These are phyloP conservation scores for Arabis hirsuta DNA, from an alignment of 345 rosid genomes.

Conservation along the genomic window DNA sequence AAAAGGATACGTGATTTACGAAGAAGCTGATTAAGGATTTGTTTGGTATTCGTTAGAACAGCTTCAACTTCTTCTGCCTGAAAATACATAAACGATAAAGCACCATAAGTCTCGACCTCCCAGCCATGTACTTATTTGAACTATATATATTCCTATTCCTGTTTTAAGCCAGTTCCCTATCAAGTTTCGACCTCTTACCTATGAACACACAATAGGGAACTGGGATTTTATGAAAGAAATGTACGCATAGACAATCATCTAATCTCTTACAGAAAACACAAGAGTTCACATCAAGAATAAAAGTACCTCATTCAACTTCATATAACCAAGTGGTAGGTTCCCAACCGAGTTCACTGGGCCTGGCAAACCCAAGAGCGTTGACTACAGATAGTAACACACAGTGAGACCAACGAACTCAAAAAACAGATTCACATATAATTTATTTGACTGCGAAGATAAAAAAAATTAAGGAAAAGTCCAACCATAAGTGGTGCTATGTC, in stretches of 20 bases:
- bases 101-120: conserved; percentile 19
- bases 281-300: not conserved
- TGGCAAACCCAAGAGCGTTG: conserved; percentile 89
- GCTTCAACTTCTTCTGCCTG: conserved; percentile 97
- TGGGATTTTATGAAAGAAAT: conserved; percentile 10
- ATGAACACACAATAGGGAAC: conserved; percentile 7
- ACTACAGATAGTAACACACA: conserved; percentile 53
- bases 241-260: conserved; percentile 4
- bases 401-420: conserved; percentile 23
- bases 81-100: conserved; percentile 22
- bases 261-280: conserved; percentile 28
- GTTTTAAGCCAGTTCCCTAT: conserved; percentile 8
- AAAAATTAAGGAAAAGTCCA: conserved; percentile 31
- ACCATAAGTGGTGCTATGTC: conserved; percentile 97
- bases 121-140: conserved; percentile 1
- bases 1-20: conserved; percentile 84
- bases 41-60: conserved; percentile 89
- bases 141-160: not conserved
- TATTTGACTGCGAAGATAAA: conserved; percentile 8
- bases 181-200: conserved; percentile 15
- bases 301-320: conserved; percentile 72
- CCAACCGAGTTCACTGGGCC: conserved; percentile 95
- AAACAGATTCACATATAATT: conserved; percentile 1
- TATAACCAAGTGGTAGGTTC: conserved; percentile 83
- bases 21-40: conserved; percentile 89